These are phyloP conservation scores for Acanthamoeba divionensis DNA, from an alignment of 208 protist species.

Conservation along the genomic window DNA sequence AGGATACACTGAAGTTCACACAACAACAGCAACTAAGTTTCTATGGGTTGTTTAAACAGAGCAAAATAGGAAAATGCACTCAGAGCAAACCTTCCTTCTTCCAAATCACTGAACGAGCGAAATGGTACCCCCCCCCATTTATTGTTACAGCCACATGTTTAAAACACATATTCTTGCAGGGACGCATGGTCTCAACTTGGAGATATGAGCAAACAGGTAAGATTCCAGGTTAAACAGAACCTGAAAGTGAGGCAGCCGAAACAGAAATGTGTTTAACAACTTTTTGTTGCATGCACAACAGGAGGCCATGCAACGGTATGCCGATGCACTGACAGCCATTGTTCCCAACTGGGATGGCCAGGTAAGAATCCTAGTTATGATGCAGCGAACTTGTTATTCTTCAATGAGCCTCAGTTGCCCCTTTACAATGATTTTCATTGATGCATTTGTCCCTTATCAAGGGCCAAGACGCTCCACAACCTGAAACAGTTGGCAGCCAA, in stretches of 20 bases:
- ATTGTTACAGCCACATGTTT: not conserved
- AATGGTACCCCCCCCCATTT: not conserved
- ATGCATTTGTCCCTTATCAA: not conserved
- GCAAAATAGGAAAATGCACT: not conserved
- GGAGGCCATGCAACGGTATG: constrained; percentile 2
- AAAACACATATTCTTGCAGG: not conserved
- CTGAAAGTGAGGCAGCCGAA: too few species aligned
- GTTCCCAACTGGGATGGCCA: not conserved
- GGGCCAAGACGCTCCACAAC: not conserved
- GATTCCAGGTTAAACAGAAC: not conserved
- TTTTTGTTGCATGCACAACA: not conserved
- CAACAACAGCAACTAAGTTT: not conserved
- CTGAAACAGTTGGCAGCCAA: not conserved
- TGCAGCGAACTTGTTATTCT: not conserved
- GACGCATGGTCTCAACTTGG: constrained; percentile 3
- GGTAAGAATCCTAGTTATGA: not conserved
- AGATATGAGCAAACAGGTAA: not conserved
- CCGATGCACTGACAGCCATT: not conserved
- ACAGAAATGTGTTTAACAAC: too few species aligned
- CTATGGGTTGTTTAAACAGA: constrained; percentile 27
- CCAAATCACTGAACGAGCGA: not conserved
- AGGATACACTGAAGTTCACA: not conserved
- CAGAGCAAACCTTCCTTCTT: constrained; percentile 16
- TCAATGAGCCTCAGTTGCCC: not conserved
- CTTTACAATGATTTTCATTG: not conserved